A percentile compares a stretch with the other conserved stretches of the same genome.
These are phyloP conservation scores for Ustilago cynodontis DNA, from an alignment of 1,284 basidiomycete genomes.

Conservation along the genomic window DNA sequence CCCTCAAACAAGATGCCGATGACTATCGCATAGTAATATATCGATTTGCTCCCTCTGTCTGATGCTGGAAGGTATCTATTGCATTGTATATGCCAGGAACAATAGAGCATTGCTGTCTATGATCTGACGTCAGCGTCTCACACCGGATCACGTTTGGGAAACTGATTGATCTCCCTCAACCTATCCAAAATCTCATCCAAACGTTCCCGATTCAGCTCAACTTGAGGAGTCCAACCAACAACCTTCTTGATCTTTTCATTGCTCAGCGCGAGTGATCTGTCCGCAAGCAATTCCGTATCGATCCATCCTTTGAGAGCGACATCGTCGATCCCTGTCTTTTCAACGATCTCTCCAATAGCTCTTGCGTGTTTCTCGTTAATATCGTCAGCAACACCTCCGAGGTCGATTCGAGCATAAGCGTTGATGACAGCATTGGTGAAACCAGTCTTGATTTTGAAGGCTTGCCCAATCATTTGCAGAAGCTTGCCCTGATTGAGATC, in stretches of 20 bases:
- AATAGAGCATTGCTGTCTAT: background rate
- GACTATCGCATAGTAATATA: too few species aligned
- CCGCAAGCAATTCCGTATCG: conserved; percentile 46
- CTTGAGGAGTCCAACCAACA: conserved; percentile 42
- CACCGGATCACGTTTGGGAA: conserved; percentile 12
- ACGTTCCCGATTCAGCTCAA: conserved; percentile 9
- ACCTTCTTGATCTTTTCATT: conserved; percentile 41
- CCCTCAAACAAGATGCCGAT: too few species aligned
- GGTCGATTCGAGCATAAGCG: conserved; percentile 40
- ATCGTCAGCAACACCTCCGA: conserved; percentile 47
- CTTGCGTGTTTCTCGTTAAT: conserved; percentile 55
- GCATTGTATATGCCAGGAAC: background rate
- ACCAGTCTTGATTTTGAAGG: conserved; percentile 49
- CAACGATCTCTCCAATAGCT: conserved; percentile 25
- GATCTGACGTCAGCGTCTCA: background rate
- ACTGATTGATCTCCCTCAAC: conserved; percentile 28
- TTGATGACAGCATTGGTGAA: conserved; percentile 56
- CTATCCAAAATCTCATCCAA: conserved; percentile 34
- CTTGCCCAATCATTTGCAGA: conserved; percentile 35
- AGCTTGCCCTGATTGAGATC: conserved; percentile 54
- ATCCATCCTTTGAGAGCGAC: conserved; percentile 23
- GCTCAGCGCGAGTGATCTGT: conserved; percentile 42
- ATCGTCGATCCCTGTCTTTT: conserved; percentile 12
- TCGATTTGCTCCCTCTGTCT: background rate
- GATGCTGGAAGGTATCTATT: background rate